Evolutionary conservation across 1,284 basidiomycete genomes (phyloP).

Genomic region (Paramarasmius palmivorus): DNA sequence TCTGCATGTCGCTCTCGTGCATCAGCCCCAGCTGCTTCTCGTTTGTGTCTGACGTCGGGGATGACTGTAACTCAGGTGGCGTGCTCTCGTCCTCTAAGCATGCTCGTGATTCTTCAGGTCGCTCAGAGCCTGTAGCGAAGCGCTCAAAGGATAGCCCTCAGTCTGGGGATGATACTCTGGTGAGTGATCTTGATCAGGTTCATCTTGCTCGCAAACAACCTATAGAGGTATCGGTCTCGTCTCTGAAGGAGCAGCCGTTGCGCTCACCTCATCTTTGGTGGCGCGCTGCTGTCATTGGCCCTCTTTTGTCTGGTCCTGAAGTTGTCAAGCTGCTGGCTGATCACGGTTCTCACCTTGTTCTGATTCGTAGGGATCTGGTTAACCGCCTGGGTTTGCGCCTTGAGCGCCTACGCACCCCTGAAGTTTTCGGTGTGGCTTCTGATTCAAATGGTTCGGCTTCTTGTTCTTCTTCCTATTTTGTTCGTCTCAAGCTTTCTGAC

Average conservation of each 20-base stretch:
- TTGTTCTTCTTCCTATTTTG: not conserved
- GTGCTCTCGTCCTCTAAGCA: too few species aligned
- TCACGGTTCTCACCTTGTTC: not conserved
- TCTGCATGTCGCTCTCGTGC: not conserved
- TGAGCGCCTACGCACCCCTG: not conserved
- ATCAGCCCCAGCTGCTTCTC: not conserved
- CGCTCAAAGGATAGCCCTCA: too few species aligned
- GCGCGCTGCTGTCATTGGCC: not conserved
- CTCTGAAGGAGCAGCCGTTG: not conserved
- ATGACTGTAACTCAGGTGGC: too few species aligned
- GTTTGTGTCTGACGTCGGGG: not conserved
- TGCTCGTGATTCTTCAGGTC: too few species aligned
- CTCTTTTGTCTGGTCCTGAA: not conserved
- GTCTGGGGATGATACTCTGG: too few species aligned
- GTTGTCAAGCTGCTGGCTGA: not conserved
- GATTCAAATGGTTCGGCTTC: not conserved
- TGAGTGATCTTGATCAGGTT: not conserved
- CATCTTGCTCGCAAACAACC: not conserved
- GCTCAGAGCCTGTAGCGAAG: too few species aligned
- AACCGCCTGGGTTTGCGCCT: not conserved
- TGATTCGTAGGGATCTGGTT: not conserved
- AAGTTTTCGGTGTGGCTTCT: not conserved
- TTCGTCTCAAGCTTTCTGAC: slow-evolving; percentile 15
- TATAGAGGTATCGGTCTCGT: not conserved
- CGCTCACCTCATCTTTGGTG: not conserved